A percentile compares a stretch with the other conserved stretches of the same genome.
Evolutionary conservation across 768 basidiomycete species (phyloP).

Genomic region (Candolleomyces efflorescens): DNA sequence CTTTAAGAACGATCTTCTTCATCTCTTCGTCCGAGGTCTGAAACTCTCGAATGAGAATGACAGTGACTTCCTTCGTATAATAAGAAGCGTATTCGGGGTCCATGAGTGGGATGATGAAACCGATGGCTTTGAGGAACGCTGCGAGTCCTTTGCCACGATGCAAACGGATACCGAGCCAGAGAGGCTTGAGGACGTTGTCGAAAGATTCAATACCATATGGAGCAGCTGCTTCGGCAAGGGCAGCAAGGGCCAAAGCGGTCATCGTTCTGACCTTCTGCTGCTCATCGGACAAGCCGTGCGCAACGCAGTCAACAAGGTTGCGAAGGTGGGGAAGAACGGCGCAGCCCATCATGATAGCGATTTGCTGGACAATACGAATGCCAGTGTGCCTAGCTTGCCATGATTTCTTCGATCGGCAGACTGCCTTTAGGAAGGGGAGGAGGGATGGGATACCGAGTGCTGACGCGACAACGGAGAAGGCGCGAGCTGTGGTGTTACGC

Average conservation of each 20-base stretch:
- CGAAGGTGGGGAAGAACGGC: constrained; percentile 96
- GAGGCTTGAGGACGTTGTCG: constrained; percentile 91
- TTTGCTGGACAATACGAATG: constrained; percentile 99
- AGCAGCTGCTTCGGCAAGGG: constrained; percentile 93
- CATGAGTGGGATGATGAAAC: constrained; percentile 99
- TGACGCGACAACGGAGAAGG: constrained; percentile 98
- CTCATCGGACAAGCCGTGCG: constrained; percentile 88
- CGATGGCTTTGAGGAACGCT: constrained; percentile 96
- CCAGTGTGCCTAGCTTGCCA: constrained; percentile 99
- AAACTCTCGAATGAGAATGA: constrained; percentile 97
- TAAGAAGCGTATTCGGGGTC: constrained; percentile 99
- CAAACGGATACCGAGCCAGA: constrained; percentile 91
- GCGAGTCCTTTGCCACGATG: constrained; percentile 95
- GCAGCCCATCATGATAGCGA: constrained; percentile 99
- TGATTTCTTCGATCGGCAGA: constrained; percentile 98
- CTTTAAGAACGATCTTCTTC: constrained; percentile 99
- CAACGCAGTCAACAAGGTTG: constrained; percentile 94
- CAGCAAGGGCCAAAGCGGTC: constrained; percentile 90
- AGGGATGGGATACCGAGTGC: constrained; percentile 97
- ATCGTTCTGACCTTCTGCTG: constrained; percentile 96
- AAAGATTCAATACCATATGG: constrained; percentile 99
- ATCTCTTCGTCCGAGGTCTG: constrained; percentile 99
- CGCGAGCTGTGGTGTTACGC: constrained; percentile 97
- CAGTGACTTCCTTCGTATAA: constrained; percentile 97
- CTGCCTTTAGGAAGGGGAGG: constrained; percentile 96